Evolutionary conservation across 176 grass and related monocot genomes (phyloP), one percentile per base, ranked within the genome.

Genomic region (Canna indica): DNA sequence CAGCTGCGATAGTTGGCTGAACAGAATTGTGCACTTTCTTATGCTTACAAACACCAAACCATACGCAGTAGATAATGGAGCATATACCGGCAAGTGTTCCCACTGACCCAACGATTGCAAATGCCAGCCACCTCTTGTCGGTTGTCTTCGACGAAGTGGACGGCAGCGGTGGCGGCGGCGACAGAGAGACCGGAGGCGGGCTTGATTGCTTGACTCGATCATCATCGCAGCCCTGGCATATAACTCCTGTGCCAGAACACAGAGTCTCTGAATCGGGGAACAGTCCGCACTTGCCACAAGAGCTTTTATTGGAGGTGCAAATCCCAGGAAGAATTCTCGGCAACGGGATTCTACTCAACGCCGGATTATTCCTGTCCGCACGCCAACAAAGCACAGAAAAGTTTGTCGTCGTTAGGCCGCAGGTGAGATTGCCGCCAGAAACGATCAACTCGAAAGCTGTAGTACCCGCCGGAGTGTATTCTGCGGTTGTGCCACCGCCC

Each of bases 1-100:
- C 71, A 16, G 32, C 7, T 5, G 62, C 7, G 41, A 90, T 44
- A 14, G 77, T 83, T 27, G 89, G 94, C 54, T 87, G 81, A 20
- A 99, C 94, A 24, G 94, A 90, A 78, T 99, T 99, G 75, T 99
- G 89, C 3, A 99, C 82, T 42, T 87, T 75, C 80, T 99, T 90
- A 42, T 85, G 83, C 81, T 75, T 78, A 73, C 82, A 93, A 68
- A 99, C 69, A 27, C 82, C 77, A 63, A 81, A 80, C 25, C 84
- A 59, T 47, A 99, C 11, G 81, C 74, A 83, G 47, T 88, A 88
- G 11, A 85, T 34, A 69, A 99, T 68, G 47, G 89, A 77, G 65
- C 89, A 93, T 36, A 88, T 31, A 0, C 94, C 89, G 0, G 79
- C 31, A 36, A 90, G 90, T 7, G 3, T 7, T 5, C 94, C 94